These are phyloP conservation scores for Neurospora tetrasperma DNA, from an alignment of 495 filamentous ascomycete genomes.

Conservation along the genomic window DNA sequence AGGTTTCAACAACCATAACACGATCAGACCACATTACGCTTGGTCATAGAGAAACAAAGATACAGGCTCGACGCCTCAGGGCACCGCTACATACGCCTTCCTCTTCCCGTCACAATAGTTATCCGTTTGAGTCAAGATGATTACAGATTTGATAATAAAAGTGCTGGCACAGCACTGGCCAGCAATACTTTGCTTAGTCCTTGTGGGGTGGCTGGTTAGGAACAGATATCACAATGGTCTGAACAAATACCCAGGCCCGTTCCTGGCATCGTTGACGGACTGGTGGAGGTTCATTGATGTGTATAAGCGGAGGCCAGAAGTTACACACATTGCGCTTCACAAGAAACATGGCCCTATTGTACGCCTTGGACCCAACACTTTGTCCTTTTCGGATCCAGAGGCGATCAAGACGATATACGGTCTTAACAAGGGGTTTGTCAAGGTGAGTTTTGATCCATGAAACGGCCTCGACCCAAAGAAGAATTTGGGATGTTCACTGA, in stretches of 20 bases:
- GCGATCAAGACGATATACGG: conserved; percentile 69
- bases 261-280: conserved; percentile 56
- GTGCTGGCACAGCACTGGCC: conserved; percentile 40
- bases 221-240: conserved; percentile 52
- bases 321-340: conserved; percentile 57
- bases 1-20: neutral
- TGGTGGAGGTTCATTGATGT: conserved; percentile 63
- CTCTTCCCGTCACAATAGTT: neutral
- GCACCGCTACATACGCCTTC: neutral
- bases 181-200: conserved; percentile 19
- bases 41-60: neutral
- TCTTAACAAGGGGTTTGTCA: conserved; percentile 70
- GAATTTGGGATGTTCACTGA: conserved; percentile 10
- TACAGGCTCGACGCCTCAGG: neutral
- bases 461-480: neutral
- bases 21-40: neutral
- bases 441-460: conserved; percentile 36
- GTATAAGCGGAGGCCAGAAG: conserved; percentile 48
- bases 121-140: conserved; percentile 4
- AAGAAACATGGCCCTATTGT: conserved; percentile 62
- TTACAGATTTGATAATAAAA: conserved; percentile 18
- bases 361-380: conserved; percentile 54
- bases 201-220: conserved; percentile 36
- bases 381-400: conserved; percentile 57
- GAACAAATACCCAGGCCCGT: conserved; percentile 56